Conservation (phyloP, 306 rosid genomes). For the Malus domestica region ASM211411v1 NC_041801.1:5962001-5962500, state of each 20-base stretch:
- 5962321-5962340: constrained; percentile 39
- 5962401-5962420: neutral
- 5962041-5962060: no score
- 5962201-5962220: neutral
- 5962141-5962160: no score
- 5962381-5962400: neutral
- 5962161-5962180: no score
- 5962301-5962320: constrained; percentile 23
- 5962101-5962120: no score
- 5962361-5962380: neutral
- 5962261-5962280: neutral
- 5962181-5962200: no score
- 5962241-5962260: neutral
- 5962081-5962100: no score
- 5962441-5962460: neutral
- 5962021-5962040: no score
- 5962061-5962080: no score
- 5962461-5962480: constrained; percentile 20
- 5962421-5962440: neutral
- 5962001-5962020: no score
- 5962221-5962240: constrained; percentile 8
- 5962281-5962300: neutral
- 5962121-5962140: no score
- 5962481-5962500: constrained; percentile 21
- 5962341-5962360: neutral